Conservation (phyloP, 2,329 filamentous ascomycete species). For the Byssothecium circinans region DNA sequence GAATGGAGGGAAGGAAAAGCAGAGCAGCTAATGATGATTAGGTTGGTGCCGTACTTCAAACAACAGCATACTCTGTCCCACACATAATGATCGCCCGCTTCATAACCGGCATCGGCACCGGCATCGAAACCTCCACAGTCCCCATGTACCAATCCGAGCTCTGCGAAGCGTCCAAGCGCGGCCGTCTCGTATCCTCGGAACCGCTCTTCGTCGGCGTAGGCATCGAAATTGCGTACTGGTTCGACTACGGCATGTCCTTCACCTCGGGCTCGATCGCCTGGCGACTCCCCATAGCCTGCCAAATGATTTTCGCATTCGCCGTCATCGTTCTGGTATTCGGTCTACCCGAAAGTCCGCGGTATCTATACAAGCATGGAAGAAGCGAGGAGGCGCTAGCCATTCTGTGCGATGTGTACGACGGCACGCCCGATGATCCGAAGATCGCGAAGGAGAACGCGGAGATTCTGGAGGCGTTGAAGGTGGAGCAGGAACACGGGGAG, state of each 20-base stretch:
- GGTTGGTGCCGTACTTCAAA: slow-evolving; percentile 43
- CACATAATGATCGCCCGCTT: slow-evolving; percentile 57
- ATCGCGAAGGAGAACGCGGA: slow-evolving; percentile 55
- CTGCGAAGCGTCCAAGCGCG: slow-evolving; percentile 58
- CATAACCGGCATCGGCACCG: slow-evolving; percentile 56
- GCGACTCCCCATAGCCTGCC: slow-evolving; percentile 52
- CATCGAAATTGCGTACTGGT: slow-evolving; percentile 54
- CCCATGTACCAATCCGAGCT: slow-evolving; percentile 58
- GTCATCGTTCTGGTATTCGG: slow-evolving; percentile 48
- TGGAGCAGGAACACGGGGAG: slow-evolving; percentile 43
- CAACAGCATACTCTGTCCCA: slow-evolving; percentile 33
- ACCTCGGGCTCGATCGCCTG: slow-evolving; percentile 49
- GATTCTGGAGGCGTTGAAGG: slow-evolving; percentile 40
- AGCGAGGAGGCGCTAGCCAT: slow-evolving; percentile 54
- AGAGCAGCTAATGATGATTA: slow-evolving; percentile 7
- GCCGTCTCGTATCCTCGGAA: slow-evolving; percentile 61
- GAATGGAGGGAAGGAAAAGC: neutral
- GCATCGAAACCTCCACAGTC: slow-evolving; percentile 57
- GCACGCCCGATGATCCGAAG: slow-evolving; percentile 54
- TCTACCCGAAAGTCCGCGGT: slow-evolving; percentile 30
- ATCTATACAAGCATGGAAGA: slow-evolving; percentile 33
- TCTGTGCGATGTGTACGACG: slow-evolving; percentile 52
- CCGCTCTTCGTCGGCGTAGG: slow-evolving; percentile 54
- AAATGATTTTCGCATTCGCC: slow-evolving; percentile 48
- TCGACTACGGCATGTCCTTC: slow-evolving; percentile 40